Conservation (phyloP, 2,329 filamentous ascomycete species). For the Ceratocystis papillata region DNA sequence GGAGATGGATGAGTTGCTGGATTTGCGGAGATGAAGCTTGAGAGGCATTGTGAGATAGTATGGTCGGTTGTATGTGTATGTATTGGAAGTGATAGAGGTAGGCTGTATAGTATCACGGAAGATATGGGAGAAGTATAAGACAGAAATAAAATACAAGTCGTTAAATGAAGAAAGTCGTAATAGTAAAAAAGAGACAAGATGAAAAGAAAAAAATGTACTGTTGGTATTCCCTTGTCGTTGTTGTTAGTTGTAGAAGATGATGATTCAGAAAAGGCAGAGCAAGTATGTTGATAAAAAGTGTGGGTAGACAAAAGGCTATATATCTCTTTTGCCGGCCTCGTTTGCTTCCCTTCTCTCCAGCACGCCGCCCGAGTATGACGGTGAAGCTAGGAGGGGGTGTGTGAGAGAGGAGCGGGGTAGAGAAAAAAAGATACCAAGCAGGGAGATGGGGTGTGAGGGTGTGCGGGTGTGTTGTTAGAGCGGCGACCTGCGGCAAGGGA, state of each 20-base stretch:
- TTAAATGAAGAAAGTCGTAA: neutral
- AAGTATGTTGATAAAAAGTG: neutral
- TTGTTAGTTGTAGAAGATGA: neutral
- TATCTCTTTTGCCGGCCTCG: neutral
- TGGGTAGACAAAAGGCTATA: conserved; percentile 8
- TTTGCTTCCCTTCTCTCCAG: neutral
- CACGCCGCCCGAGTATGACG: conserved; percentile 6
- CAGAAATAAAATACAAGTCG: conserved; percentile 5
- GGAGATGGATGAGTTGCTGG: conserved; percentile 20
- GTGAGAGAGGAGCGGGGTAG: neutral
- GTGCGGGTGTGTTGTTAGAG: neutral
- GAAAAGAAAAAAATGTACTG: neutral
- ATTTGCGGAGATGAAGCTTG: conserved; percentile 19
- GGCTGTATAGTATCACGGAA: neutral
- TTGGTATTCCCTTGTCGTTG: neutral
- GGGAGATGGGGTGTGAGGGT: neutral
- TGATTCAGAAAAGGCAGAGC: neutral
- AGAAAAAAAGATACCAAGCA: neutral
- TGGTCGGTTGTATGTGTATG: neutral
- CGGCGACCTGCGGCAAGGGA: neutral
- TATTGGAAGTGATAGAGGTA: neutral
- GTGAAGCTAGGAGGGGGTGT: neutral
- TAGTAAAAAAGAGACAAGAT: neutral
- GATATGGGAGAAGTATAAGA: neutral
- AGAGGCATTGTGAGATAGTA: conserved; percentile 19